These are phyloP conservation scores for Hippophae gyantsensis DNA, from an alignment of 306 rosid genomes.

Conservation along the genomic window DNA sequence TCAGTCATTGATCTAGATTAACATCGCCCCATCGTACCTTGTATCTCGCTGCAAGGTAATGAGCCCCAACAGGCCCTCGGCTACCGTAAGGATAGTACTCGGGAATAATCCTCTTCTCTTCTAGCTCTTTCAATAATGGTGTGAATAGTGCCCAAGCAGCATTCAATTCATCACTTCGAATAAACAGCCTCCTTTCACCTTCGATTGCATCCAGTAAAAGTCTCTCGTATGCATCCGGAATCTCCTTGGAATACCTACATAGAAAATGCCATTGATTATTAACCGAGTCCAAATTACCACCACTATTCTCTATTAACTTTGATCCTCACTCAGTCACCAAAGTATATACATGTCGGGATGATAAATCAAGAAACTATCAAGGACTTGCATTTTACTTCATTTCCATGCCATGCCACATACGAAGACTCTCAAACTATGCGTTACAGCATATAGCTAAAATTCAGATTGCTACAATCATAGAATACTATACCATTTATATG, in stretches of 20 bases:
- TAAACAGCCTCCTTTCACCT: slow-evolving; percentile 85
- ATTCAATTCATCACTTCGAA: slow-evolving; percentile 77
- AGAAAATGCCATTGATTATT: background rate
- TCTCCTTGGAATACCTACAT: slow-evolving; percentile 74
- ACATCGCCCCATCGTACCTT: slow-evolving; percentile 84
- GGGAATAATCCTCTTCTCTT: slow-evolving; percentile 61
- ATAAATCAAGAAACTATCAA: no score
- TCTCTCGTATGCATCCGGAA: slow-evolving; percentile 94
- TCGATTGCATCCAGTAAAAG: slow-evolving; percentile 79
- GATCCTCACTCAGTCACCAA: background rate
- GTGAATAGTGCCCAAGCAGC: slow-evolving; percentile 90
- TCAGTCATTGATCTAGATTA: slow-evolving; percentile 32
- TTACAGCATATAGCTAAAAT: no score
- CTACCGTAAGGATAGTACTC: slow-evolving; percentile 90
- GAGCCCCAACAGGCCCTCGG: slow-evolving; percentile 86
- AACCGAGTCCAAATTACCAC: no score
- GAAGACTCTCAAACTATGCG: no score
- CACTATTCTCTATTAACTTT: background rate
- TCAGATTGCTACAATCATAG: no score
- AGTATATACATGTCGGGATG: no score
- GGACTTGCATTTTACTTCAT: no score
- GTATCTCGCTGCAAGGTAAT: slow-evolving; percentile 77
- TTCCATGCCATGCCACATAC: no score
- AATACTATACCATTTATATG: background rate
- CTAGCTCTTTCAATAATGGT: slow-evolving; percentile 65